Percentiles rank a stretch among this genome's conserved stretches.
phyloP scores from a whole-genome alignment of 805 yeast species.

The Starmera pachycereana region DNA sequence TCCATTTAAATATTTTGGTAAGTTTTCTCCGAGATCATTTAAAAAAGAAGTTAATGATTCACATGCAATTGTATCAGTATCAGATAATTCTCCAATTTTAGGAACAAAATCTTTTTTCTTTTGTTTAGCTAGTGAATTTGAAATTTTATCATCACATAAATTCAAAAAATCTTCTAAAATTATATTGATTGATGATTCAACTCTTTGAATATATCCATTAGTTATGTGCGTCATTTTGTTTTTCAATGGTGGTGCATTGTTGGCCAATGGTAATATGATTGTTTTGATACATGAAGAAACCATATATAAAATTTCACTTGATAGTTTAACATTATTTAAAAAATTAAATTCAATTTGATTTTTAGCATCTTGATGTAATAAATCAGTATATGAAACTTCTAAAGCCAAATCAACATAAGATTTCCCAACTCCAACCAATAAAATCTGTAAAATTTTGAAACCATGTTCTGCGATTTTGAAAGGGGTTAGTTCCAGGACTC shows the following conservation, averaged over 20 bases:
- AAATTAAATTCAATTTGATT: constrained; percentile 32
- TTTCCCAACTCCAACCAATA: constrained; percentile 61
- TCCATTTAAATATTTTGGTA: constrained; percentile 27
- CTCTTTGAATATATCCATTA: constrained; percentile 46
- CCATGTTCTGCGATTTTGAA: constrained; percentile 50
- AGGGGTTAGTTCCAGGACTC: constrained; percentile 67
- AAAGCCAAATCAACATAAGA: constrained; percentile 66
- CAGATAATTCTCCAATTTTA: constrained; percentile 30
- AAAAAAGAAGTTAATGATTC: constrained; percentile 49
- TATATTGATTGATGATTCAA: constrained; percentile 57
- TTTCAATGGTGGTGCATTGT: constrained; percentile 44
- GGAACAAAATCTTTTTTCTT: constrained; percentile 61
- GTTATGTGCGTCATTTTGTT: constrained; percentile 50
- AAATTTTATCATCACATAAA: constrained; percentile 40
- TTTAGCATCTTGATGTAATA: constrained; percentile 27
- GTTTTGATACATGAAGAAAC: constrained; percentile 66
- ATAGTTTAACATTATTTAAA: constrained; percentile 37
- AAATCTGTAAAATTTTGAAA: constrained; percentile 53
- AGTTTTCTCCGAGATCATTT: constrained; percentile 28
- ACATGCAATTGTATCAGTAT: constrained; percentile 66
- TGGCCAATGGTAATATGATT: constrained; percentile 66
- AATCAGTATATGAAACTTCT: constrained; percentile 50
- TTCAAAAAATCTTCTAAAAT: constrained; percentile 51
- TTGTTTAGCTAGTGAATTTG: constrained; percentile 48
- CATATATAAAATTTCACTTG: constrained; percentile 52